Base-by-base conservation (phyloP, 805 yeast genomes). In the Candida suzukii region DNA sequence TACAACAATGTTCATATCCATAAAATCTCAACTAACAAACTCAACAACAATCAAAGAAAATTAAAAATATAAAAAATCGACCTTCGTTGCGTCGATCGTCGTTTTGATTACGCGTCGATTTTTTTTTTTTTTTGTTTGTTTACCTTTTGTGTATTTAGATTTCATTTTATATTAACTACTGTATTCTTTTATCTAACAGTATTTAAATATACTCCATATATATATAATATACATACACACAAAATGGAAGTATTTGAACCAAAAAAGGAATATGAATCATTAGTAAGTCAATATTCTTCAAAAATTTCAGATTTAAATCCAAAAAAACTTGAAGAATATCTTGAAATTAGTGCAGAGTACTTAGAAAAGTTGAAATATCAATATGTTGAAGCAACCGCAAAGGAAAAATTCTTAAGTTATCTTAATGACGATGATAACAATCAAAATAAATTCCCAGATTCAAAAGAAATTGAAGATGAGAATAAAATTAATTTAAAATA, bases 361-460 rank as follows among this genome's bases (percentile, higher is more conserved):
- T 73, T 74, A 44, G 70, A 73, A 16, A 71, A 80, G 43, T 62
- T 82, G 33, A 78, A 80, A 50, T 80, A 80, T 46, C 72, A 79
- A 42, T 83, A 78, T 52, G 56, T 81, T 33, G 91, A 83, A 54
- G 84, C 81, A 51, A 88, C 81, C 46, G 72, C 88, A 4, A 74
- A 83, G 46, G 85, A 81, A 47, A 73, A 75, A 56, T 83, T 83
- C 57, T 60, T 83, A 29, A 60, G 83, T 29, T 63, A 66, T 22
- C 60, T 83, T 10, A 61, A 76, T 12, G 65, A 59, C 39, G 61
- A 35, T 20, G 37, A 24, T 9, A 16, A 25, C 19, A 17, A 22
- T 18, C 8, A 12, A 5, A 26, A 13, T 26, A 26, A 48, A 32
- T 37, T 49, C n/a, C 51, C 46, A 11, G 39, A 38, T 19, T 12